These are phyloP conservation scores for Paraconiothyrium brasiliense DNA, from an alignment of 2,329 filamentous ascomycete species.

Conservation along the genomic window DNA sequence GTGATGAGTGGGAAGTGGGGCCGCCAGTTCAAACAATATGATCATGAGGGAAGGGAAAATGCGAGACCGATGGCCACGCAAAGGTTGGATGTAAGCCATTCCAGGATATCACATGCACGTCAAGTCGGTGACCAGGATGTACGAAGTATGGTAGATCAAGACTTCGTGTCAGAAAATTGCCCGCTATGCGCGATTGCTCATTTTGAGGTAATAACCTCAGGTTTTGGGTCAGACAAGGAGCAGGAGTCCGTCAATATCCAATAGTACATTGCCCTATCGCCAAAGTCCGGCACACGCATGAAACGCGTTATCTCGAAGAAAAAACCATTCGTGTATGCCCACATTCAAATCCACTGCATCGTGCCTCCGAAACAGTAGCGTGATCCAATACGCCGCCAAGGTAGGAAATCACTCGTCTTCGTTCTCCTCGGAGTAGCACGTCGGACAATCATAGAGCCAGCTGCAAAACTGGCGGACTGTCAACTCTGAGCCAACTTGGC, in stretches of 20 bases:
- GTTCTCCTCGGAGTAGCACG: slow-evolving; percentile 23
- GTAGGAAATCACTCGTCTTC: slow-evolving; percentile 8
- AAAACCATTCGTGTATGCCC: background rate
- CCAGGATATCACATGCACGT: too few species aligned
- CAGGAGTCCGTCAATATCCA: background rate
- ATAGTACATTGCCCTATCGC: too few species aligned
- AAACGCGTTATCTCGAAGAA: too few species aligned
- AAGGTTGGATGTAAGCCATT: too few species aligned
- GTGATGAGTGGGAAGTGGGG: background rate
- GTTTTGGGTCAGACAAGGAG: background rate
- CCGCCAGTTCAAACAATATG: background rate
- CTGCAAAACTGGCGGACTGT: slow-evolving; percentile 28
- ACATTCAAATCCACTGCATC: background rate
- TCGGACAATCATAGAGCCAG: slow-evolving; percentile 27
- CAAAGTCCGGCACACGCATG: background rate
- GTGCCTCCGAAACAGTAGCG: slow-evolving; percentile 1
- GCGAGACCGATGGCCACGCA: too few species aligned
- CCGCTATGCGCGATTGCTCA: slow-evolving; percentile 1
- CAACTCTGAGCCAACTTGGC: slow-evolving; percentile 18
- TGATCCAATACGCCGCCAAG: background rate
- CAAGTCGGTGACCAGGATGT: too few species aligned
- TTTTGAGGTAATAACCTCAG: background rate
- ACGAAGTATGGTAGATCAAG: too few species aligned
- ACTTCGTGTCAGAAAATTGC: slow-evolving; percentile 1
- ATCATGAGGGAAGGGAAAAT: too few species aligned